Percentiles rank a stretch among this genome's conserved stretches.
These are phyloP conservation scores for Tulasnella sp. DNA, from an alignment of 768 basidiomycete genomes.

Conservation along the genomic window DNA sequence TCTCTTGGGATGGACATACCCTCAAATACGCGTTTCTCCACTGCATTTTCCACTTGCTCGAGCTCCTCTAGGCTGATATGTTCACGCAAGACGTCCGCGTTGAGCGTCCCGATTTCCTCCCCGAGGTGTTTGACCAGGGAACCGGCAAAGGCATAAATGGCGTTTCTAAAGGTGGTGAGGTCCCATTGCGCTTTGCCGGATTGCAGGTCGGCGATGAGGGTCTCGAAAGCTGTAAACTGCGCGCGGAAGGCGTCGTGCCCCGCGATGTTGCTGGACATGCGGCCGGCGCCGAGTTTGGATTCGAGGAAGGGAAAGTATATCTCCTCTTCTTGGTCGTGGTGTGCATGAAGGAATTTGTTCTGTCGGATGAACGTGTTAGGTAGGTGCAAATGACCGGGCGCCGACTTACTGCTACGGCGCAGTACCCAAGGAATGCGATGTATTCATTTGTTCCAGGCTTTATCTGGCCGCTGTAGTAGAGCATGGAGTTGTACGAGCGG, in stretches of 20 bases:
- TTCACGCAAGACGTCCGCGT: neutral
- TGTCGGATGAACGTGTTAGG: neutral
- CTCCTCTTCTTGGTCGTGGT: conserved; percentile 1
- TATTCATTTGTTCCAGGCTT: neutral
- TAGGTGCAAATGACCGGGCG: neutral
- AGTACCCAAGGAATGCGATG: conserved; percentile 1
- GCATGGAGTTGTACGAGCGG: conserved; percentile 1
- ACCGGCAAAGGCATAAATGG: neutral
- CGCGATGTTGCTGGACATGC: neutral
- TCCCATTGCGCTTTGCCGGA: neutral
- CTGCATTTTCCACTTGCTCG: neutral
- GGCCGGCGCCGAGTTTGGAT: conserved; percentile 1
- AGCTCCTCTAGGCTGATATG: neutral
- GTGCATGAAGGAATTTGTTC: neutral
- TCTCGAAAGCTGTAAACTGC: neutral
- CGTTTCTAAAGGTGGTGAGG: neutral
- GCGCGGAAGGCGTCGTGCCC: neutral
- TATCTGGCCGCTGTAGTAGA: conserved; percentile 1
- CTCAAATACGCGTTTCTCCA: neutral
- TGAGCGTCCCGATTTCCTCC: conserved; percentile 9
- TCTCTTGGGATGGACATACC: neutral
- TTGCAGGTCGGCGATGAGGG: neutral
- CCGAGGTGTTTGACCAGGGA: conserved; percentile 1
- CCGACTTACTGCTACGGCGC: neutral
- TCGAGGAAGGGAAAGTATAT: conserved; percentile 1